A percentile compares a stretch with the other conserved stretches of the same genome.
Evolutionary conservation across 352 stramenopile species (phyloP).

Genomic region (Pythium coloratum): DNA sequence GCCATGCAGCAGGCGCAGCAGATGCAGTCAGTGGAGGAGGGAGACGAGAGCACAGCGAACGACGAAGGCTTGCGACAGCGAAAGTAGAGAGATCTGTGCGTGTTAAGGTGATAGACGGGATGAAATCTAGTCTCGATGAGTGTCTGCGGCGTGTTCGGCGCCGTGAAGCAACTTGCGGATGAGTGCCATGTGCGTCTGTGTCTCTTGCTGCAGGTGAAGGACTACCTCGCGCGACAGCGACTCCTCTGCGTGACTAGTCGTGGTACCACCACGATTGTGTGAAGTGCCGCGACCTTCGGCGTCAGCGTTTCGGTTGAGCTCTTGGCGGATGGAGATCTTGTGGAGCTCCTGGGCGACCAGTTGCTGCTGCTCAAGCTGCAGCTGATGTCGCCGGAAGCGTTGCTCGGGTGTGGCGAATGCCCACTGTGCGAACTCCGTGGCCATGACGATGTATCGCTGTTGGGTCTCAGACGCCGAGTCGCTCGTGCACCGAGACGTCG

Average conservation of each 20-base stretch:
- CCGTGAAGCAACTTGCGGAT: slow-evolving; percentile 34
- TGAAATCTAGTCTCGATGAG: slow-evolving; percentile 16
- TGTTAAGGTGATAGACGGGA: slow-evolving; percentile 18
- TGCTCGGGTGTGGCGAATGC: slow-evolving; percentile 55
- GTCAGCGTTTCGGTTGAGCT: slow-evolving; percentile 21
- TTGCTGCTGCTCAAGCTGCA: slow-evolving; percentile 15
- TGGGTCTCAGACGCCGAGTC: slow-evolving; percentile 38
- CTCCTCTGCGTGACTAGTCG: neutral
- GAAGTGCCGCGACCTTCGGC: neutral
- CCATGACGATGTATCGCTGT: slow-evolving; percentile 51
- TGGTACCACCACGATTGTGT: neutral
- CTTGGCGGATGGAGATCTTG: slow-evolving; percentile 21
- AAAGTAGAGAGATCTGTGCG: slow-evolving; percentile 39
- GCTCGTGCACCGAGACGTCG: slow-evolving; percentile 34
- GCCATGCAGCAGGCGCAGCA: slow-evolving; percentile 61
- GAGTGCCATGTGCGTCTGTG: slow-evolving; percentile 49
- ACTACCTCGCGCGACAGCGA: slow-evolving; percentile 24
- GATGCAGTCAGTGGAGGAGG: slow-evolving; percentile 32
- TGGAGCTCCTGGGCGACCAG: slow-evolving; percentile 23
- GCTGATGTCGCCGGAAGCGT: slow-evolving; percentile 41
- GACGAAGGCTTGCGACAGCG: slow-evolving; percentile 60
- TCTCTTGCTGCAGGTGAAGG: slow-evolving; percentile 46
- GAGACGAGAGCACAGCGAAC: slow-evolving; percentile 22
- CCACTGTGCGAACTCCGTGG: slow-evolving; percentile 67
- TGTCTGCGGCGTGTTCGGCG: slow-evolving; percentile 3